A percentile compares a stretch with the other conserved stretches of the same genome.
phyloP scores from a whole-genome alignment of 2,329 filamentous ascomycete species.

The Fusarium armeniacum region DNA sequence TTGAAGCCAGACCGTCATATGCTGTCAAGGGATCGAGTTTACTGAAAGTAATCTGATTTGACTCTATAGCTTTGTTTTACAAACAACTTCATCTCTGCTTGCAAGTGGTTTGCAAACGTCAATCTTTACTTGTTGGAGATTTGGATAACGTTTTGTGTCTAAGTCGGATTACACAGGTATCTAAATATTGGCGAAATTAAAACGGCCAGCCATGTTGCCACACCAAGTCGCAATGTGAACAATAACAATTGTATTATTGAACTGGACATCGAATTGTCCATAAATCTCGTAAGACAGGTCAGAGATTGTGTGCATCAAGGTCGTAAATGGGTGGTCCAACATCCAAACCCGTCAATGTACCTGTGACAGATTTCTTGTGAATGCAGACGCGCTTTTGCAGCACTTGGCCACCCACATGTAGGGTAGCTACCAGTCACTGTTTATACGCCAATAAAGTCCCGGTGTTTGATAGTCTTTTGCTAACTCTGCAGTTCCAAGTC shows the following conservation, averaged over 20 bases:
- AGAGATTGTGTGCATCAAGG: neutral
- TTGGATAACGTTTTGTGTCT: neutral
- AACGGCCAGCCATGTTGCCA: neutral
- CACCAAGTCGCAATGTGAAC: neutral
- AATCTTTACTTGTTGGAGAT: neutral
- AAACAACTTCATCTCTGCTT: neutral
- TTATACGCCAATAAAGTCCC: neutral
- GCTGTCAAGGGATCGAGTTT: neutral
- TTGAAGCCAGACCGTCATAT: neutral
- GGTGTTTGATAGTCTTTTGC: no score
- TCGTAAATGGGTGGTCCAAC: neutral
- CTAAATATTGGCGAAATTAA: no score
- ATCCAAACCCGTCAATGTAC: neutral
- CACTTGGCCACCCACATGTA: neutral
- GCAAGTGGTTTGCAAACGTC: neutral
- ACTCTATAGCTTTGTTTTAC: neutral
- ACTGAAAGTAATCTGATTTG: neutral
- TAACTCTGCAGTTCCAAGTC: no score
- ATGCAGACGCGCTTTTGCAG: neutral
- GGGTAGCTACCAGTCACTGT: neutral
- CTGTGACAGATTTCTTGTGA: no score
- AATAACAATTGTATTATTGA: neutral
- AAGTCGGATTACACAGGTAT: neutral
- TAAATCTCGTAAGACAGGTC: neutral
- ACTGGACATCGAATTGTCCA: neutral